Conservation (phyloP, 805 yeast genomes). For the Zygosaccharomyces bailii region DNA sequence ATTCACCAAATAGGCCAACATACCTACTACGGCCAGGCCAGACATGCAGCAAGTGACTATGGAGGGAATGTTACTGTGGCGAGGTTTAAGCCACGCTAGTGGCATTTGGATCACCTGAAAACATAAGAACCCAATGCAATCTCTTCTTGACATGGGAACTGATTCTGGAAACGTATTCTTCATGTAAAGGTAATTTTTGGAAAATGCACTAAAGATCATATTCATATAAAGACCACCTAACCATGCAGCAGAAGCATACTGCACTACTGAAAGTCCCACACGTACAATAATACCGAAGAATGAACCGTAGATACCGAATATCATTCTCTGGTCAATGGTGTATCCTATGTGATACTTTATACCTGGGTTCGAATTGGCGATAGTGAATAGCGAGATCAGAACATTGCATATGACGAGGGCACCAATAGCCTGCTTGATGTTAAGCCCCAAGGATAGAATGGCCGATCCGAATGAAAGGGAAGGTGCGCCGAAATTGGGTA, state of each 20-base stretch:
- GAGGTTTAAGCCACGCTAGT: conserved; percentile 33
- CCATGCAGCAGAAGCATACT: conserved; percentile 41
- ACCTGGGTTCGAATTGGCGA: conserved; percentile 31
- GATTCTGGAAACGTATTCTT: conserved; percentile 31
- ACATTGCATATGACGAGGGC: conserved; percentile 26
- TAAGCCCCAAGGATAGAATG: conserved; percentile 28
- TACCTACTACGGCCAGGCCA: conserved; percentile 33
- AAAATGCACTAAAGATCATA: conserved; percentile 33
- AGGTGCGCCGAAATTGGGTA: conserved; percentile 38
- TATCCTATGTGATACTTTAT: conserved; percentile 38
- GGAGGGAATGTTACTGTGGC: conserved; percentile 30
- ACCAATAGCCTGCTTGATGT: conserved; percentile 33
- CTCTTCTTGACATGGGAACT: conserved; percentile 38
- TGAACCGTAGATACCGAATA: conserved; percentile 39
- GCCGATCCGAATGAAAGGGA: conserved; percentile 39
- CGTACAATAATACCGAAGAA: conserved; percentile 38
- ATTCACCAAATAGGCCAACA: conserved; percentile 34
- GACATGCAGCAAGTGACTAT: conserved; percentile 29
- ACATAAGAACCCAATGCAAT: conserved; percentile 41
- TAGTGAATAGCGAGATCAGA: conserved; percentile 23
- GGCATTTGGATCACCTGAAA: conserved; percentile 38
- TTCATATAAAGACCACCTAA: conserved; percentile 39
- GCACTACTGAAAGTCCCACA: conserved; percentile 37
- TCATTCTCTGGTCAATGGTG: conserved; percentile 38
- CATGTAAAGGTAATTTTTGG: conserved; percentile 28